Conservation (phyloP, 2,329 filamentous ascomycete species). For the Fusarium dimerum region DNA sequence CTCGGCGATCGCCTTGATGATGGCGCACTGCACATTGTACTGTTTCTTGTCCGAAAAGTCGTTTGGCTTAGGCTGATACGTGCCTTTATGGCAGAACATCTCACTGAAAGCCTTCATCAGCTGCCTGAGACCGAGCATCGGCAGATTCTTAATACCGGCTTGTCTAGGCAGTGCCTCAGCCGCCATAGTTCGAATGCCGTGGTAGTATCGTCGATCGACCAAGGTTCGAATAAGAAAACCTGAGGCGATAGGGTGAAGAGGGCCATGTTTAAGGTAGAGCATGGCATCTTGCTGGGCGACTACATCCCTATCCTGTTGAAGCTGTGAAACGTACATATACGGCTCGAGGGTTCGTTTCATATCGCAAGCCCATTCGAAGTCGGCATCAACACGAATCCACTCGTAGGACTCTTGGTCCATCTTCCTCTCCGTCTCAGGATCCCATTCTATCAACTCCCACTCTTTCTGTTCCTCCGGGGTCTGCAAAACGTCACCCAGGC, state of each 20-base stretch:
- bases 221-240: slow-evolving; percentile 88
- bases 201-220: slow-evolving; percentile 89
- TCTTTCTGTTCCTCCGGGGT: slow-evolving; percentile 76
- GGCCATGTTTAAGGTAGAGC: slow-evolving; percentile 68
- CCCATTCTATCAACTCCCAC: slow-evolving; percentile 89
- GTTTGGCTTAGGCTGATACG: slow-evolving; percentile 80
- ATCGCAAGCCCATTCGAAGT: slow-evolving; percentile 96
- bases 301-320: slow-evolving; percentile 96
- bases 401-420: slow-evolving; percentile 98
- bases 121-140: slow-evolving; percentile 81
- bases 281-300: slow-evolving; percentile 82
- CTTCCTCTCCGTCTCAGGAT: slow-evolving; percentile 79
- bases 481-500: slow-evolving; percentile 87
- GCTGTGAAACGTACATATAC: slow-evolving; percentile 97
- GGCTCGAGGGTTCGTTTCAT: slow-evolving; percentile 80
- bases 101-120: slow-evolving; percentile 84
- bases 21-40: slow-evolving; percentile 82
- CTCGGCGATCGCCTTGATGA: slow-evolving; percentile 76
- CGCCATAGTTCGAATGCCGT: slow-evolving; percentile 87
- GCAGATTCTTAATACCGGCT: slow-evolving; percentile 62
- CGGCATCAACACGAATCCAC: slow-evolving; percentile 97
- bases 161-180: slow-evolving; percentile 77
- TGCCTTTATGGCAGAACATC: slow-evolving; percentile 81
- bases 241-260: slow-evolving; percentile 78
- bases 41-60: slow-evolving; percentile 86